Percentiles rank a stretch among this genome's conserved stretches.
Evolutionary conservation across 495 filamentous ascomycete species (phyloP).

Genomic region (Cercophora scortea): DNA sequence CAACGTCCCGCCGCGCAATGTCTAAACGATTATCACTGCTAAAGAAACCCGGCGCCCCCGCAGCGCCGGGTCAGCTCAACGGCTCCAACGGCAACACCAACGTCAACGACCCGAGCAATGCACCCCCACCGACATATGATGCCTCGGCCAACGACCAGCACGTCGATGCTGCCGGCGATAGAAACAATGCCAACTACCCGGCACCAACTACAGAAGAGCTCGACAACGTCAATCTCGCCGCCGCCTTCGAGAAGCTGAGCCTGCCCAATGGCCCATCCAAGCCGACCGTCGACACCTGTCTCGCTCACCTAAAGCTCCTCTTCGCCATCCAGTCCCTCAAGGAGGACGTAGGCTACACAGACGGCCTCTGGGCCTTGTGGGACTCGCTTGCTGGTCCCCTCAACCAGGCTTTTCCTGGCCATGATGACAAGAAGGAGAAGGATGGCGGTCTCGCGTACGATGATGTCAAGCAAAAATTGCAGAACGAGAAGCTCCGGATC

Average conservation of each 20-base stretch:
- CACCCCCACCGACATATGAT: constrained; percentile 1
- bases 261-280: constrained; percentile 17
- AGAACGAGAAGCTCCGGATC: constrained; percentile 19
- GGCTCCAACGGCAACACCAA: background rate
- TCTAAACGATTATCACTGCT: too few species aligned
- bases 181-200: background rate
- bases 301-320: constrained; percentile 72
- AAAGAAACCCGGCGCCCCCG: too few species aligned
- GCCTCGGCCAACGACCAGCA: background rate
- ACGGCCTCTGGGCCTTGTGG: constrained; percentile 58
- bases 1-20: too few species aligned
- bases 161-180: background rate
- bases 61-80: too few species aligned
- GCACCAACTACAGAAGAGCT: background rate
- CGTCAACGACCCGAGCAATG: background rate
- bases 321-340: constrained; percentile 60
- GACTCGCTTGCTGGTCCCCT: constrained; percentile 38
- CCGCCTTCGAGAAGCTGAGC: constrained; percentile 33
- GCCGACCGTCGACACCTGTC: constrained; percentile 41
- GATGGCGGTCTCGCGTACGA: constrained; percentile 6
- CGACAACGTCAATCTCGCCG: constrained; percentile 23
- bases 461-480: constrained; percentile 13
- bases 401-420: constrained; percentile 1
- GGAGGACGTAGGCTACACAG: constrained; percentile 53
- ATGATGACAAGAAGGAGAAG: constrained; percentile 8